These are phyloP conservation scores for Eucalyptus pauciflora DNA, from an alignment of 345 rosid genomes.

Conservation along the genomic window DNA sequence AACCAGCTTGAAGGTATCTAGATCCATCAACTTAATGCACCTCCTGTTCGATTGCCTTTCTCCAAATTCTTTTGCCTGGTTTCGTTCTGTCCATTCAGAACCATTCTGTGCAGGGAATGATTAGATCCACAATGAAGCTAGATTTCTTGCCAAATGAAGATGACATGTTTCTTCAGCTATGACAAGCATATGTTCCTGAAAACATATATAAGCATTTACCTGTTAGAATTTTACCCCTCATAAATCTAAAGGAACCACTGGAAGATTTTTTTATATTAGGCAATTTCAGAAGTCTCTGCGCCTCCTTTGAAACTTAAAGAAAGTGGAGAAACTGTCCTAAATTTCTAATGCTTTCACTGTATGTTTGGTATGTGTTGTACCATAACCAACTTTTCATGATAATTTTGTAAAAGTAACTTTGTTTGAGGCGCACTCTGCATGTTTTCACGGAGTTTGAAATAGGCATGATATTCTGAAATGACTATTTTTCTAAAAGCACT, in stretches of 20 bases:
- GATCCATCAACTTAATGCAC: background rate
- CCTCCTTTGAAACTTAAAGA: background rate
- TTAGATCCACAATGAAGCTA: background rate
- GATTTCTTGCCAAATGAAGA: background rate
- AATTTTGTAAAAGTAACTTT: background rate
- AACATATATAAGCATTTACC: background rate
- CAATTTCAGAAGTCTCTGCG: background rate
- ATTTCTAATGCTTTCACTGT: background rate
- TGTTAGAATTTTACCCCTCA: background rate
- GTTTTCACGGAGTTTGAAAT: background rate
- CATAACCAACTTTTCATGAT: background rate
- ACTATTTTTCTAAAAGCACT: background rate
- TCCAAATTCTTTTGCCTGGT: background rate
- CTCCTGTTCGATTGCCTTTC: background rate
- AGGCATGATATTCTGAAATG: background rate
- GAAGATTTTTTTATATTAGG: background rate
- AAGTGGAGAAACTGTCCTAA: background rate
- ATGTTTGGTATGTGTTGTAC: background rate
- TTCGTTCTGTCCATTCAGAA: background rate
- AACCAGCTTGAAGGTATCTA: constrained; percentile 70
- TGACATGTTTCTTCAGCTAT: background rate
- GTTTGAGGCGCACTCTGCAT: background rate
- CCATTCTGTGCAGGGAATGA: background rate
- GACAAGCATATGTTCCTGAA: background rate
- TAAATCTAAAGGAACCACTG: background rate